Evolutionary conservation across 345 rosid species (phyloP).

Genomic region (Eucalyptus erythrocorys): DNA sequence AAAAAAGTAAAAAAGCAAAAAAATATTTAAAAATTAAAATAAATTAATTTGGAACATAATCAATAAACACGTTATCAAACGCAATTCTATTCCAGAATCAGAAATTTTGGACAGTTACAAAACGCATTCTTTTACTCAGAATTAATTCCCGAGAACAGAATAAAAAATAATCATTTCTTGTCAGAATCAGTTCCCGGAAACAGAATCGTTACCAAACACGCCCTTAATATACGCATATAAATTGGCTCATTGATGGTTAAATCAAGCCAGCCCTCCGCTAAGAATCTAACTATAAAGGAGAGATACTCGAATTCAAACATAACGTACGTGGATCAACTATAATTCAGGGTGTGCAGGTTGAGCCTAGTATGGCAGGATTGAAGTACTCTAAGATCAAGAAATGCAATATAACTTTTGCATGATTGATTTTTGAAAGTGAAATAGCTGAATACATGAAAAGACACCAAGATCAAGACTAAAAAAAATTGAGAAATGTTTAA

Average conservation of each 20-base stretch:
- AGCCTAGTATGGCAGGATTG: neutral
- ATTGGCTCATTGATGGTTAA: neutral
- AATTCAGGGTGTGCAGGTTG: neutral
- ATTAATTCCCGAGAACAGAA: too few species aligned
- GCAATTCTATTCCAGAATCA: too few species aligned
- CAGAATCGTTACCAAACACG: too few species aligned
- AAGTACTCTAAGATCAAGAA: neutral
- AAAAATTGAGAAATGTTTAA: neutral
- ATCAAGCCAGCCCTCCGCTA: neutral
- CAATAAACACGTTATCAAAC: too few species aligned
- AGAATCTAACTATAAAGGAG: neutral
- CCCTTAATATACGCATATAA: neutral
- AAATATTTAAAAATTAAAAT: too few species aligned
- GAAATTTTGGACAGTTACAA: too few species aligned
- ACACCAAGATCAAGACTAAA: neutral
- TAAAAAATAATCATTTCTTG: too few species aligned
- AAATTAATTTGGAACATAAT: too few species aligned
- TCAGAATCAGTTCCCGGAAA: too few species aligned
- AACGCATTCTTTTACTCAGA: too few species aligned
- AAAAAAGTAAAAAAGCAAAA: too few species aligned
- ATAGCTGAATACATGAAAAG: neutral
- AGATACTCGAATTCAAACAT: neutral
- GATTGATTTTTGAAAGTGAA: neutral
- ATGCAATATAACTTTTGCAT: neutral
- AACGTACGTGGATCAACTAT: neutral